Conservation (phyloP, 2,329 filamentous ascomycete species). For the Eutypa lata region DNA sequence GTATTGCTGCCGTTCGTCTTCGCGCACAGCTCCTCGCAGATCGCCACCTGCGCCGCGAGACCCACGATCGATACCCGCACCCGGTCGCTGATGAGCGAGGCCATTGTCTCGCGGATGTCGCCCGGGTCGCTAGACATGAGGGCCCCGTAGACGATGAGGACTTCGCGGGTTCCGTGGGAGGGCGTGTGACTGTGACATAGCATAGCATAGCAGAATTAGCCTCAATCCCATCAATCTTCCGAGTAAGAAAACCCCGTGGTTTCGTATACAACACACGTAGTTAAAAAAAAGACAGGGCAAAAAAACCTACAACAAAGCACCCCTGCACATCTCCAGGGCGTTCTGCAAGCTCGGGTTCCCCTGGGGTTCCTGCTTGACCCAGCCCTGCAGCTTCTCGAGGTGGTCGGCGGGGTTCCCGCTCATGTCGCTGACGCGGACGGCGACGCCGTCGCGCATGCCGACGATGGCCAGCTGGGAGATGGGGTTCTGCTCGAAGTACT, state of each 20-base stretch:
- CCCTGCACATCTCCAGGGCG: slow-evolving; percentile 90
- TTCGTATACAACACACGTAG: no score
- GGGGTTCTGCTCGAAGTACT: slow-evolving; percentile 98
- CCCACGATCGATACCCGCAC: slow-evolving; percentile 89
- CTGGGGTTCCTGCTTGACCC: slow-evolving; percentile 65
- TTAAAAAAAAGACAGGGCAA: background rate
- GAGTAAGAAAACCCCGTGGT: no score
- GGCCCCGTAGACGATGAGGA: slow-evolving; percentile 88
- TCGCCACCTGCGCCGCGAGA: slow-evolving; percentile 84
- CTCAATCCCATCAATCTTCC: no score
- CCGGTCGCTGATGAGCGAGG: slow-evolving; percentile 71
- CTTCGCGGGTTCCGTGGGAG: slow-evolving; percentile 87
- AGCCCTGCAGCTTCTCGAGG: slow-evolving; percentile 67
- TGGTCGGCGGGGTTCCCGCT: slow-evolving; percentile 89
- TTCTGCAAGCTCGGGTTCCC: slow-evolving; percentile 86
- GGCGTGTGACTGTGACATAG: slow-evolving; percentile 80
- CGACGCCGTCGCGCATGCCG: slow-evolving; percentile 89
- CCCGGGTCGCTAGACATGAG: slow-evolving; percentile 88
- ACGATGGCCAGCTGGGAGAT: slow-evolving; percentile 93
- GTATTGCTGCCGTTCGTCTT: slow-evolving; percentile 79
- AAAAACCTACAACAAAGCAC: slow-evolving; percentile 70
- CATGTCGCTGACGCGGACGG: slow-evolving; percentile 81
- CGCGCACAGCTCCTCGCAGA: slow-evolving; percentile 85
- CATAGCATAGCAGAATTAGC: no score
- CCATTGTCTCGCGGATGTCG: slow-evolving; percentile 90